Evolutionary conservation across 1,284 basidiomycete genomes (phyloP), one percentile per base, ranked within the genome.

Genomic region (Retiboletus fuscus): DNA sequence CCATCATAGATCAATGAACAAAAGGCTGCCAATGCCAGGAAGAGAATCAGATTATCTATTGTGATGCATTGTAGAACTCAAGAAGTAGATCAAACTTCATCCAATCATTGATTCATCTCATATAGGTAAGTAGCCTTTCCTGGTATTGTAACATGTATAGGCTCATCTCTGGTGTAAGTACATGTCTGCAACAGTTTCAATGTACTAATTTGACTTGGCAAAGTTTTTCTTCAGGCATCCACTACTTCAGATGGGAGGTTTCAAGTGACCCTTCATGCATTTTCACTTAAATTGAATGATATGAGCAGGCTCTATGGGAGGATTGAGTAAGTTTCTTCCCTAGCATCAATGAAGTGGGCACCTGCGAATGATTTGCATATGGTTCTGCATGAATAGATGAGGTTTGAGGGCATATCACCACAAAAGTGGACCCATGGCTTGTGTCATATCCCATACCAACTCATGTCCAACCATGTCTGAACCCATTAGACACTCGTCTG

Each of bases 181-280:
- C 41, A 34, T 13, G 8, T 8, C 13, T 46, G 8, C 24, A 61
- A 53, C 47, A 34, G 47, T 20, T 71, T 55, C 61, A 44, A 64
- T 55, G 12, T 63, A 20, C 12, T 2, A n/a, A 65, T 53, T 61
- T 55, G 6, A 53, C 64, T 51, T 63, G 13, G 41, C 15, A 2
- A 73, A 93, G 91, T 94, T 92, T 84, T 94, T 95, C 85, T 96
- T 91, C 83, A 86, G 89, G 47, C 94, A 96, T 77, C 87, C 91
- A 60, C 82, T 95, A 3, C 82, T 95, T 34, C 85, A 90, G 94
- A 71, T 96, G 41, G 18, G 77, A 34, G 34, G 15, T 44, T 53
- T 63, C 15, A 16, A 28, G 15, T 24, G 1, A 13, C 34, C 18
- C 24, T 66, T n/a, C 30, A 8, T 47, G 18, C 41, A 43, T 43